A percentile compares a stretch with the other conserved stretches of the same genome.
phyloP scores from a whole-genome alignment of 495 filamentous ascomycete genomes.

The Eremomyces bilateralis region DNA sequence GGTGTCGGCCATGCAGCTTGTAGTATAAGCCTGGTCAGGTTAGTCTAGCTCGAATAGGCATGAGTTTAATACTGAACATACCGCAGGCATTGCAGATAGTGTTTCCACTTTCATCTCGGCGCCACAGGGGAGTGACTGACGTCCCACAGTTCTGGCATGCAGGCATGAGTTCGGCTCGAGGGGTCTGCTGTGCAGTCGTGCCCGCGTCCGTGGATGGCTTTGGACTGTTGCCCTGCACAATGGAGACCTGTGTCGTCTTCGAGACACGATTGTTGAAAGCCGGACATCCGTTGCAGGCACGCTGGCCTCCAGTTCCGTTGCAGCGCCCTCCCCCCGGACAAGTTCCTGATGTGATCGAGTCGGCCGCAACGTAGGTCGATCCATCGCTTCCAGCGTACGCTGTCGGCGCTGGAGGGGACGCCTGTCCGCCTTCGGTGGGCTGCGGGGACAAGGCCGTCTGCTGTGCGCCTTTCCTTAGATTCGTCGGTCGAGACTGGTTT shows the following conservation, averaged over 20 bases:
- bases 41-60: slow-evolving; percentile 9
- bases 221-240: slow-evolving; percentile 12
- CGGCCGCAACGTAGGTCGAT: slow-evolving; percentile 58
- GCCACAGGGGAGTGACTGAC: slow-evolving; percentile 89
- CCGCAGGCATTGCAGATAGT: slow-evolving; percentile 98
- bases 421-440: slow-evolving; percentile 19
- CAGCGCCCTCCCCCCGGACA: slow-evolving; percentile 91
- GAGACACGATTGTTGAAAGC: slow-evolving; percentile 93
- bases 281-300: slow-evolving; percentile 86
- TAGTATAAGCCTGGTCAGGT: slow-evolving; percentile 62
- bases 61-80: slow-evolving; percentile 26
- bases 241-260: slow-evolving; percentile 55
- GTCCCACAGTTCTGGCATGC: slow-evolving; percentile 96
- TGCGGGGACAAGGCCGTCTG: slow-evolving; percentile 3
- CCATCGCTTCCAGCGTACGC: slow-evolving; percentile 25
- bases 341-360: slow-evolving; percentile 52
- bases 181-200: background rate
- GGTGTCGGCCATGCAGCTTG: slow-evolving; percentile 83
- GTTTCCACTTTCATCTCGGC: slow-evolving; percentile 83
- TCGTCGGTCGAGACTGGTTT: slow-evolving; percentile 73
- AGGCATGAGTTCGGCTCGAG: slow-evolving; percentile 35
- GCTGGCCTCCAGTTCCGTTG: slow-evolving; percentile 92
- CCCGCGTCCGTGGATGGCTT: background rate
- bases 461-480: slow-evolving; percentile 40
- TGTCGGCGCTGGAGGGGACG: slow-evolving; percentile 11